Conservation (phyloP, 2,329 filamentous ascomycete species). For the Ambrosiella xylebori region DNA sequence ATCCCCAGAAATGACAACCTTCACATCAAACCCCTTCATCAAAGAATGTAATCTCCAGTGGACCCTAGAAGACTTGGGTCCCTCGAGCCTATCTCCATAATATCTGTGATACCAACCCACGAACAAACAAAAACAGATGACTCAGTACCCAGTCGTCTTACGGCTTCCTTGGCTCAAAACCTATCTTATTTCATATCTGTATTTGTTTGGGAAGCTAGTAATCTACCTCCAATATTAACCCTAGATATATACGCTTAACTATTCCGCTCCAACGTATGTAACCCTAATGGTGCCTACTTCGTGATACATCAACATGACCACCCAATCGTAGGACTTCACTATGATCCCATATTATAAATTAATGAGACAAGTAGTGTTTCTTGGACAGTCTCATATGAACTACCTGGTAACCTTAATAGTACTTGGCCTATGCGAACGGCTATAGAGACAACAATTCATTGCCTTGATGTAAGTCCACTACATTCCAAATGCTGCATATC, state of each 20-base stretch:
- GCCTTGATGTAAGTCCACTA: conserved; percentile 31
- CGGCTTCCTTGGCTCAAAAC: conserved; percentile 18
- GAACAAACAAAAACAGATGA: not conserved
- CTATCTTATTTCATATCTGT: conserved; percentile 8
- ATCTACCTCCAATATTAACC: conserved; percentile 19
- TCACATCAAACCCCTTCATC: conserved; percentile 29
- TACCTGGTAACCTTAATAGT: conserved; percentile 41
- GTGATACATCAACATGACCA: conserved; percentile 60
- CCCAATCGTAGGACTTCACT: conserved; percentile 39
- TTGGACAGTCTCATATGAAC: conserved; percentile 47
- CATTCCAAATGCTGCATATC: too few relatives aligned
- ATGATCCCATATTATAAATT: conserved; percentile 51
- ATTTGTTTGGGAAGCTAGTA: conserved; percentile 3
- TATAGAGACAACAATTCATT: conserved; percentile 44
- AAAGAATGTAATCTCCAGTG: conserved; percentile 30
- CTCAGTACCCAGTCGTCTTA: conserved; percentile 23
- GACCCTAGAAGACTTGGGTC: conserved; percentile 18
- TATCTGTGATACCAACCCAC: not conserved
- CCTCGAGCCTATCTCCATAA: not conserved
- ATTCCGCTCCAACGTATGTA: conserved; percentile 21
- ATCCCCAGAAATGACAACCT: not conserved
- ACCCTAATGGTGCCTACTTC: conserved; percentile 34
- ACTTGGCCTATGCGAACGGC: conserved; percentile 38
- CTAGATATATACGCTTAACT: conserved; percentile 22
- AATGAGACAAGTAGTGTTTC: conserved; percentile 48